These are phyloP conservation scores for Leishmania martiniquensis DNA, from an alignment of 208 protist genomes.

Conservation along the genomic window DNA sequence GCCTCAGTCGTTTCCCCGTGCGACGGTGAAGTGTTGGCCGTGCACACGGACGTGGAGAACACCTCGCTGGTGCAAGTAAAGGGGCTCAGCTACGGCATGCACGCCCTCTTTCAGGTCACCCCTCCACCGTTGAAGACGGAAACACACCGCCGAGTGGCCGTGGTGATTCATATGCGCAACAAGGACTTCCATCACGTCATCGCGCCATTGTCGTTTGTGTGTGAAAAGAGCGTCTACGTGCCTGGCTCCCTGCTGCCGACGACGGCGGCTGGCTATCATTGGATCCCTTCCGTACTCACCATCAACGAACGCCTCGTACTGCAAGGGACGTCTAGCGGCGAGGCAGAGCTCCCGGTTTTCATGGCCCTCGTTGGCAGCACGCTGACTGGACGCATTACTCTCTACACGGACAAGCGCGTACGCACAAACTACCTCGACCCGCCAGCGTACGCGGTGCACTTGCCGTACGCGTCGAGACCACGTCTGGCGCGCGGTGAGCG, in stretches of 20 bases:
- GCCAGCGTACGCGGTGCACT: conserved; percentile 77
- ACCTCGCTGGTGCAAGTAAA: conserved; percentile 79
- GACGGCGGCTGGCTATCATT: conserved; percentile 73
- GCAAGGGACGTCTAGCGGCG: conserved; percentile 37
- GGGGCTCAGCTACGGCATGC: conserved; percentile 68
- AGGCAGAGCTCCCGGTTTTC: conserved; percentile 19
- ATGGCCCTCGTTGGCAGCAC: conserved; percentile 84
- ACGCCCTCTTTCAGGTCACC: conserved; percentile 56
- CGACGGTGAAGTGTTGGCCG: conserved; percentile 69
- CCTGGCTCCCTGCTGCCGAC: conserved; percentile 75
- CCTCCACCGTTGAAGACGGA: conserved; percentile 33
- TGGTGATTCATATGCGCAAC: conserved; percentile 68
- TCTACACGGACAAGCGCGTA: conserved; percentile 70
- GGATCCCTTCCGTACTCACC: conserved; percentile 70
- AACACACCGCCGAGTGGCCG: conserved; percentile 54
- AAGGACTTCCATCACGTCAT: conserved; percentile 89
- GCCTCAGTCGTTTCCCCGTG: conserved; percentile 59
- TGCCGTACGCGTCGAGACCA: conserved; percentile 44
- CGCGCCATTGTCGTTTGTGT: conserved; percentile 51
- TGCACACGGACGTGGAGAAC: conserved; percentile 40
- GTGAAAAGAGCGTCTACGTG: conserved; percentile 72
- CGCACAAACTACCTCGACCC: conserved; percentile 84
- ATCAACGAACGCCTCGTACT: conserved; percentile 85
- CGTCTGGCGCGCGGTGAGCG: conserved; percentile 38
- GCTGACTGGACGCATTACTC: conserved; percentile 64